Evolutionary conservation across 441 rosid genomes (phyloP), one percentile per base, ranked within the genome.

Genomic region (Theobroma grandiflorum): DNA sequence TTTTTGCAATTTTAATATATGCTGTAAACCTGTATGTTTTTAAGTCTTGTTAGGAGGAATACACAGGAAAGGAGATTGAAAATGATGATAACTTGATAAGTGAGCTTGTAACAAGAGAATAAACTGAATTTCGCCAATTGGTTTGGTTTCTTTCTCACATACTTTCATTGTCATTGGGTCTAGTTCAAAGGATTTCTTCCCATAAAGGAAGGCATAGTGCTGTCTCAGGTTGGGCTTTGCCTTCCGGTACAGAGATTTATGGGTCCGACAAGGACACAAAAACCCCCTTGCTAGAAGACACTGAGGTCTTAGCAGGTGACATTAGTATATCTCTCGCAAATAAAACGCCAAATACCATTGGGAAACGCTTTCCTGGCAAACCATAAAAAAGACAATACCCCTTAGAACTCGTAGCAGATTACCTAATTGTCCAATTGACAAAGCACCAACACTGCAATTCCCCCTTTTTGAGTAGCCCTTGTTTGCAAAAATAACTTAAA

Each of bases 361-460:
- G 91, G 83, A 86, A 89, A 78, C 75, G 89, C 86, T 80, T 79
- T 74, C 85, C 88, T 88, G 90, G 83, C 89, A 87, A 80, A 58
- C 85, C 74, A 77, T 50, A 79, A 64, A 83, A 83, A 81, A 78
- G 91, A 87, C 90, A 84, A 85, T 7, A 45, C 71, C 80, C 82
- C 78, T 5, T 7, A 49, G 58, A 83, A 82, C 74, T 77, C 72
- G 84, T 76, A 78, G 81, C 80, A 66, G 75, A 16, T 82, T 52
- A 2, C 69, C 78, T 42, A 80, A 82, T 62, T 86, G 75, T 38
- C 49, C 78, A 58, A 76, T 77, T 33, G 31, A 16, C 58, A 1
- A 45, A 78, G 38, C 68, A 52, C 86, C 83, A 38, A 1, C 14
- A 0, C 26, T 80, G 78, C 79, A 85, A 82, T 76, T 50, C 42